Conservation (phyloP, 225 moss, liverwort and hornwort species). For the Lunularia cruciata region DNA sequence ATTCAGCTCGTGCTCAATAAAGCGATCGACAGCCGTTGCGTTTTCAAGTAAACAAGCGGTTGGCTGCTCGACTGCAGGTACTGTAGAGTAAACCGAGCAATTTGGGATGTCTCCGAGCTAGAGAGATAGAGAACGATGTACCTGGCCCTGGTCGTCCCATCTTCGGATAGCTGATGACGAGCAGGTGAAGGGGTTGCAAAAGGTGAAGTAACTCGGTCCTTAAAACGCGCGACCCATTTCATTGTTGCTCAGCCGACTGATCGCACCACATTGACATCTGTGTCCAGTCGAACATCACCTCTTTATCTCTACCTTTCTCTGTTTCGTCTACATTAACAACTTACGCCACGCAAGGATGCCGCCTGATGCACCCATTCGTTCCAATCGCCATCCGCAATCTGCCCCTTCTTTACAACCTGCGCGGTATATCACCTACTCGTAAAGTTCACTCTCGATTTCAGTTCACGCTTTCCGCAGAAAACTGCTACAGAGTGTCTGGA, state of each 20-base stretch:
- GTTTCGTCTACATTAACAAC: neutral
- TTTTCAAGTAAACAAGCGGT: no score
- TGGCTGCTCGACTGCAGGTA: no score
- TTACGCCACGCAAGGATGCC: neutral
- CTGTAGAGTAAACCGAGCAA: no score
- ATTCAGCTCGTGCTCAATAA: no score
- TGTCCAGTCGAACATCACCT: slow-evolving; percentile 71
- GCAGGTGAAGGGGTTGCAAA: slow-evolving; percentile 62
- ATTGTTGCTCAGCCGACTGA: slow-evolving; percentile 68
- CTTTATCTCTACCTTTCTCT: slow-evolving; percentile 11
- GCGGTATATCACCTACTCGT: neutral
- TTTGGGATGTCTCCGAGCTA: neutral
- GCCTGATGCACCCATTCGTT: neutral
- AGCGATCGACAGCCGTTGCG: no score
- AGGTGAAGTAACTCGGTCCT: slow-evolving; percentile 82
- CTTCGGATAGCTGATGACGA: slow-evolving; percentile 54
- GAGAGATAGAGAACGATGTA: slow-evolving; percentile 30
- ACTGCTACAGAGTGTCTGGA: neutral
- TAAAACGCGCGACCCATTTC: slow-evolving; percentile 99
- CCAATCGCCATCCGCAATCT: neutral
- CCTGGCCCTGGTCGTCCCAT: slow-evolving; percentile 63
- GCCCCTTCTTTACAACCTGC: neutral
- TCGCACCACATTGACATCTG: slow-evolving; percentile 79
- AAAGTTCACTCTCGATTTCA: slow-evolving; percentile 1
- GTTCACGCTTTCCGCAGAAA: neutral